Base-by-base conservation (phyloP, 2,329 filamentous ascomycete species). In the Aspergillus tubingensis region DNA sequence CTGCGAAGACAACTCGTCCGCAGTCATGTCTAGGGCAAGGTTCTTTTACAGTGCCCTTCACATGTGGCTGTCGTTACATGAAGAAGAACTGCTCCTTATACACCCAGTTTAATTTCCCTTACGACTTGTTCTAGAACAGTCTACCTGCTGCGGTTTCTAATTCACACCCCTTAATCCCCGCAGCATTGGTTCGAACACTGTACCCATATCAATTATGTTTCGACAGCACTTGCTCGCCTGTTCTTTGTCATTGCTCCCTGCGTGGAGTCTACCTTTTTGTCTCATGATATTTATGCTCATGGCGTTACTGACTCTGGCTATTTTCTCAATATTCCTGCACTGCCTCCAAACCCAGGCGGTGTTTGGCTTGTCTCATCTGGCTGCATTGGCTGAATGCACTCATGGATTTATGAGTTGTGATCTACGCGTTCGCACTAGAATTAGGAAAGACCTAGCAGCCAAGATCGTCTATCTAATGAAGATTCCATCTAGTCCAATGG, bases 121-220 rank as follows among this genome's bases (percentile, higher is more conserved):
- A 57, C 17, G 2, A 5, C 17, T 23, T 43, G 13, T 41, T 32
- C 51, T 38, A 41, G 15, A 32, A 32, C 44, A 36, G 11, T 8
- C 27, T 8, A 13, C 11, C 32, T 19, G 15, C 38, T 8, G 10
- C 19, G 47, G 47, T 36, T 30, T 23, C 36, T 10, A 49, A n/a
- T n/a, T 30, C n/a, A n/a, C 27, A 17, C 25, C 25, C 30, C 25
- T 17, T 50, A 50, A 50, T 50, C 6, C 13, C 15, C 23, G 15
- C 23, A 32, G 54, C 23, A 39, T 51, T 32, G 47, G 23, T 17
- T 8, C 30, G 8, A 17, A 10, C 15, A n/a, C 41, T 57, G 54
- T 57, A 57, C 30, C 39, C 32, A 51, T 57, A 51, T 30, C 32
- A n/a, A 38, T 30, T 17, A 43, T 57, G 54, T 41, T 43, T 51